Evolutionary conservation across 352 stramenopile species (phyloP), one percentile per base, ranked within the genome.

Genomic region (Phytopythium vexans): DNA sequence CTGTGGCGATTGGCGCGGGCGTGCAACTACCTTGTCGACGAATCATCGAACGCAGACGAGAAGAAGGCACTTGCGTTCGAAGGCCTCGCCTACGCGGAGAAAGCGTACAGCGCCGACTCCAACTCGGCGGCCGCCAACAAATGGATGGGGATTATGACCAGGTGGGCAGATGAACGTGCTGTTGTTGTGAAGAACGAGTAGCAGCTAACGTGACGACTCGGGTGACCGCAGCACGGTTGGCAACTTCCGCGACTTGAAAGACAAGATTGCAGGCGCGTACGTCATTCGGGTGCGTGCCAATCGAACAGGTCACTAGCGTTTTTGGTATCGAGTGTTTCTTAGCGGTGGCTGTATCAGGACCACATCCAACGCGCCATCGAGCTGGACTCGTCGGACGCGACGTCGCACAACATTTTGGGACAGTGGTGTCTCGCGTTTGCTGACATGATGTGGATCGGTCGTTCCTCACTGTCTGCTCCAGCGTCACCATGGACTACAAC

Each of bases 361-460:
- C 70, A 82, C 48, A 82, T 85, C 37, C 51, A 83, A 37, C 71
- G 76, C n/a, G 72, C 81, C 27, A 86, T 92, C n/a, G 78, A 88
- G 41, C 52, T 92, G 36, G 76, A 92, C 52, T 74, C 78, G 15
- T 66, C 54, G 5, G 76, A 89, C 51, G 62, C 78, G 10, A 86
- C 71, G 3, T 77, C 64, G 21, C 70, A 87, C 64, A 82, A 88
- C 49, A 87, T 92, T 32, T 56, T 92, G 36, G 81, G 78, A 6
- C 78, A 88, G 36, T 92, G 81, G 81, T 87, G 78, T 51, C 68
- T 89, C 15, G 78, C 81, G n/a, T 86, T 92, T 48, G 78, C 82
- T 9, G 76, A 89, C 52, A 81, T 92, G 60, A 77, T 69, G 41
- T 92, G 82, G 82, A 76, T 90, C 52, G 82, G 40, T 67, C 56